These are phyloP conservation scores for Endothia cerciana DNA, from an alignment of 2,329 filamentous ascomycete genomes.

Conservation along the genomic window DNA sequence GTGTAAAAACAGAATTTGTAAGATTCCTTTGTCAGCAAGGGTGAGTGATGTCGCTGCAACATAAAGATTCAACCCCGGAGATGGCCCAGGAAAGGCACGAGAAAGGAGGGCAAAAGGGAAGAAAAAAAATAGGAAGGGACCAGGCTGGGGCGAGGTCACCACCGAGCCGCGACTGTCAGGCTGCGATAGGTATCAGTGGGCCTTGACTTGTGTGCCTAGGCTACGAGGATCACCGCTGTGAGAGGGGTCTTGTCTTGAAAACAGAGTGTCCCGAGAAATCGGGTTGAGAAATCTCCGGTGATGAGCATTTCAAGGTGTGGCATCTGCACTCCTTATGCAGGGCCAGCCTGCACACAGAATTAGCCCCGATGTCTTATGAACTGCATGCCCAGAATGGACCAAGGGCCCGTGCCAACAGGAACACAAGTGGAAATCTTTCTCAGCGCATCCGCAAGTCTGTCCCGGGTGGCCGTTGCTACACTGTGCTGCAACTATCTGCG, in stretches of 20 bases:
- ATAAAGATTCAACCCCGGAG: neutral
- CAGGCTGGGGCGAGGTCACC: neutral
- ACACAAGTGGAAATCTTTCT: neutral
- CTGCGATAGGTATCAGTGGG: neutral
- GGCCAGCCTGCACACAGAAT: conserved; percentile 7
- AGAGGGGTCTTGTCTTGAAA: neutral
- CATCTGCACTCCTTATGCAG: conserved; percentile 17
- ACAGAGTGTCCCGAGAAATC: conserved; percentile 10
- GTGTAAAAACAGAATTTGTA: neutral
- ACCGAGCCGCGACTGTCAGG: neutral
- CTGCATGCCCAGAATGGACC: conserved; percentile 24
- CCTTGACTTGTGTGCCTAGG: neutral
- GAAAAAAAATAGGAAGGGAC: neutral
- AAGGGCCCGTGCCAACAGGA: conserved; percentile 20
- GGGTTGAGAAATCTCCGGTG: neutral
- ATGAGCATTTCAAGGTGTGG: neutral
- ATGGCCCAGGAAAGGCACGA: neutral
- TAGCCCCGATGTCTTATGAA: conserved; percentile 18
- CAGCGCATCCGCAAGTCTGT: neutral
- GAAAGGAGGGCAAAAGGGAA: neutral
- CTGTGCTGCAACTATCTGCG: conserved; percentile 13
- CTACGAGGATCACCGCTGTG: neutral
- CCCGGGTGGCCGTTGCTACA: conserved; percentile 1
- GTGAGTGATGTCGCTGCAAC: neutral
- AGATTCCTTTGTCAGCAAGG: neutral